Evolutionary conservation across 31 red algal species (phyloP), one percentile per base, ranked within the genome.

Genomic region (Endocladia muricata): DNA sequence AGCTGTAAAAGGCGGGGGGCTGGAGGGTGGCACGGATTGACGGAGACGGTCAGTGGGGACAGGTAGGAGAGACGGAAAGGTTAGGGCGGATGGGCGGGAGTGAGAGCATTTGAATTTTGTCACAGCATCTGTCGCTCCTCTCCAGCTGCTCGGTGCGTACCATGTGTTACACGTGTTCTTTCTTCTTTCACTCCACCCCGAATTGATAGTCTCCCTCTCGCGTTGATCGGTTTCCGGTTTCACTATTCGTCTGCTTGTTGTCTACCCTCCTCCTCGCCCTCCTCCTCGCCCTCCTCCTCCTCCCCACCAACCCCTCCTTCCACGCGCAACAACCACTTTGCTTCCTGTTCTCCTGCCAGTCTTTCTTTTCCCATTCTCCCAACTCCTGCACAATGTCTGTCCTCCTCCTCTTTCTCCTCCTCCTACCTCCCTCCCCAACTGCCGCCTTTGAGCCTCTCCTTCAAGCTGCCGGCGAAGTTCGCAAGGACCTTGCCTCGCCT

Each of bases 381-480:
- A 58, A 0, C 55, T 15, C 4, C 25, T 58, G 55, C 32, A 6
- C 0, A 58, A 15, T 28, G 30, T 28, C 32, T 58, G 6, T 58
- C 3, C 17, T 67, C 33, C 9, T 33, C 23, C 38, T 67, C 23
- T 6, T 0, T 17, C 31, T 67, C 38, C 5, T 31, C 62, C 25
- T 67, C 17, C 33, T 67, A 4, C 22, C 38, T 37, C 17, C 17
- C 29, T 8, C n/a, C 23, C 23, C 62, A 9, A 52, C 76, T 47
- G 3, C 33, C 36, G 77, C 77, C 32, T 87, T 87, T 73, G 83
- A 87, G 70, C 63, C 63, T 37, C 49, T 87, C 11, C 43, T 87
- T 9, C 83, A 73, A 33, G 83, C 83, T 28, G 70, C 74, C 11
- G 83, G 83, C 26, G 83, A 87, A 58, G 72, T 87, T 31, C 73